A percentile compares a stretch with the other conserved stretches of the same genome.
Evolutionary conservation across 352 stramenopile genomes (phyloP).

Genomic region (Pythium angustatum): DNA sequence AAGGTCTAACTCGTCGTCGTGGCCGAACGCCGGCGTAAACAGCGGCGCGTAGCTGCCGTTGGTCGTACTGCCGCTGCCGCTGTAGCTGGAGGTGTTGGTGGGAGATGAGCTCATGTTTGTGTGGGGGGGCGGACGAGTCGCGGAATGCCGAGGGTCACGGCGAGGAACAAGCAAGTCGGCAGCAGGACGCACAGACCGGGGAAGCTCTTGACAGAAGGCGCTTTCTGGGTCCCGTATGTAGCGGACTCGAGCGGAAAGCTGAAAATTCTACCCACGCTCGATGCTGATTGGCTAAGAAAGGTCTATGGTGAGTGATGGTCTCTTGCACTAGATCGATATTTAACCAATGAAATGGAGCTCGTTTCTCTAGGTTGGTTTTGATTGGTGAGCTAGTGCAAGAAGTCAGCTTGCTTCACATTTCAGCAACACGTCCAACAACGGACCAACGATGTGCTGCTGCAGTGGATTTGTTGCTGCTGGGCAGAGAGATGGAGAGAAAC

Average conservation of each 20-base stretch:
- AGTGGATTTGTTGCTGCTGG: neutral
- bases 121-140: slow-evolving; percentile 11
- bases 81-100: slow-evolving; percentile 3
- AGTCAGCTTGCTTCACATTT: slow-evolving; percentile 12
- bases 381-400: slow-evolving; percentile 26
- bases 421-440: too few species aligned
- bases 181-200: neutral
- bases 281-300: slow-evolving; percentile 36
- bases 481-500: neutral
- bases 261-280: slow-evolving; percentile 37
- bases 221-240: slow-evolving; percentile 23
- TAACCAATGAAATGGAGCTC: slow-evolving; percentile 20
- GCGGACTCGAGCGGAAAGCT: neutral
- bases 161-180: neutral
- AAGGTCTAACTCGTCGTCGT: slow-evolving; percentile 6
- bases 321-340: slow-evolving; percentile 9
- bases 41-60: slow-evolving; percentile 10
- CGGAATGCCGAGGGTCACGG: slow-evolving; percentile 28
- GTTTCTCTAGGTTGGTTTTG: slow-evolving; percentile 11
- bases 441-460: neutral
- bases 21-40: slow-evolving; percentile 24
- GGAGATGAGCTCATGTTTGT: slow-evolving; percentile 19
- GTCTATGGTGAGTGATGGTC: slow-evolving; percentile 33
- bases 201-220: neutral
- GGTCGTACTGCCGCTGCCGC: too few species aligned